Base-by-base conservation (phyloP, 2,329 filamentous ascomycete species). In the Botrytis pseudocinerea region DNA sequence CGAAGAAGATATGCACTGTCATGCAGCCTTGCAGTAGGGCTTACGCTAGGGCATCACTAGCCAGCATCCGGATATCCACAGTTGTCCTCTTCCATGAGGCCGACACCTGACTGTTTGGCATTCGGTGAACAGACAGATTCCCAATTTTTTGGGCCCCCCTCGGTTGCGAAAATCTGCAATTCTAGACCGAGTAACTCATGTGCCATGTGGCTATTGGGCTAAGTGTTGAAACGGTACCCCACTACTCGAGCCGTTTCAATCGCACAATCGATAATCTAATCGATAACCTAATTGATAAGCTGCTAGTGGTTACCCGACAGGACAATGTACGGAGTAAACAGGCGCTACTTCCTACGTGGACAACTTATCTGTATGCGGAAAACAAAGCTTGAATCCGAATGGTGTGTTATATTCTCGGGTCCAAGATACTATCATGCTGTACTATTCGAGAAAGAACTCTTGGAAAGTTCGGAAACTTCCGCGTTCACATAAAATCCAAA, bases 1-100 rank as follows among this genome's bases (percentile, higher is more conserved):
- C 14, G 48, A 57, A 28, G 51, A 57, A 57, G 51, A 57, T 57
- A 57, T 57, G 51, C 51, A 57, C 51, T 28, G 51, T 57, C 51
- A 57, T 57, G 51, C 51, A 57, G 51, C 51, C 51, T 57, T 57
- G 51, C 51, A 57, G 51, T 57, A 57, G 51, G 51, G 51, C 51
- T 57, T 57, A 57, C 51, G 28, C 51, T 57, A 57, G 51, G 51
- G n/a, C n/a, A 57, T 6, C n/a, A 28, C 51, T 57, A 57, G 51
- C n/a, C 7, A 18, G 51, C n/a, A 57, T 32, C 51, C 51, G 51
- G n/a, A 57, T 57, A 28, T 28, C 51, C 51, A 57, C 51, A 57
- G 28, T 57, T 16, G 18, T 14, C 51, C 14, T 57, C 51, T 57
- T 57, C 51, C n/a, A 57, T 28, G 28, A 32, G 48, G 48, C 48